These are phyloP conservation scores for Russula abietina DNA, from an alignment of 768 basidiomycete species.

Conservation along the genomic window DNA sequence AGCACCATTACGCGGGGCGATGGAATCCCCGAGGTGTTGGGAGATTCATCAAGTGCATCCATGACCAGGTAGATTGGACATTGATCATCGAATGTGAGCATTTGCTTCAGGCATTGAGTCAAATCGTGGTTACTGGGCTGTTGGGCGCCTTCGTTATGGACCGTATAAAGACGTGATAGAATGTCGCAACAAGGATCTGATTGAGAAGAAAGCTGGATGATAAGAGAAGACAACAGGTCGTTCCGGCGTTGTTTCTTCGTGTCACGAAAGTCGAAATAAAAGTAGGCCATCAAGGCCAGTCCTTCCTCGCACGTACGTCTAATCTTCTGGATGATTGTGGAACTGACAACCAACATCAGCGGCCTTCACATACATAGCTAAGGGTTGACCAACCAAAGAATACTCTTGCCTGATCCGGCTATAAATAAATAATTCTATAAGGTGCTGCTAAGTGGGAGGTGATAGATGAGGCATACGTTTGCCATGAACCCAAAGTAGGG, in stretches of 20 bases:
- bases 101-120: neutral
- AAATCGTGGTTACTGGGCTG: neutral
- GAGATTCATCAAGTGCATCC: conserved; percentile 4
- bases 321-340: neutral
- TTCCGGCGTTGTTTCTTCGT: neutral
- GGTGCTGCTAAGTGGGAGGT: neutral
- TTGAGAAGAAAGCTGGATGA: neutral
- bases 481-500: neutral
- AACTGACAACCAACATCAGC: neutral
- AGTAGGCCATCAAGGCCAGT: neutral
- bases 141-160: neutral
- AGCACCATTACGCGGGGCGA: neutral
- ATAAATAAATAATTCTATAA: neutral
- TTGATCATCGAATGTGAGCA: neutral
- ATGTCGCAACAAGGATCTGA: neutral
- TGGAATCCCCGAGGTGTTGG: neutral
- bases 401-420: neutral
- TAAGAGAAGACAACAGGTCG: neutral
- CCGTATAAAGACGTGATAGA: neutral
- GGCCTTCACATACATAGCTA: no score
- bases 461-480: neutral
- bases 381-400: neutral
- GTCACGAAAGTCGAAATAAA: neutral
- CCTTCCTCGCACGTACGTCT: neutral
- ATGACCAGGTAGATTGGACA: neutral